Base-by-base conservation (phyloP, 106 monocot species). In the Vanilla planifolia region DNA sequence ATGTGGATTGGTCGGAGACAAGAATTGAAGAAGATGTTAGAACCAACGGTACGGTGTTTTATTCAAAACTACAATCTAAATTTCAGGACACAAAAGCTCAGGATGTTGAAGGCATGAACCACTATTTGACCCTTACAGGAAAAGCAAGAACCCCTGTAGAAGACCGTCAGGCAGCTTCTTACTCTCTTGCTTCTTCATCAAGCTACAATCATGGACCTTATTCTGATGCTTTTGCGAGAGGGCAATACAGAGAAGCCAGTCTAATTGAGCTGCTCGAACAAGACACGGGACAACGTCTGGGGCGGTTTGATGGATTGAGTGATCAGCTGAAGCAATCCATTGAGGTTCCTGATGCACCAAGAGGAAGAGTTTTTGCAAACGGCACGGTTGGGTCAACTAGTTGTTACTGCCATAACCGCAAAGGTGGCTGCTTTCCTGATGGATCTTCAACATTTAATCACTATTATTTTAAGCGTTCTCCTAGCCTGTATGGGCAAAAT, bases 281-380 rank as follows among this genome's bases (percentile, higher is more conserved):
- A n/a, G n/a, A n/a, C n/a, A n/a, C n/a, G n/a, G n/a, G n/a, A n/a
- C n/a, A n/a, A n/a, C n/a, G n/a, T n/a, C n/a, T n/a, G n/a, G n/a
- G n/a, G n/a, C n/a, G n/a, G 68, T 77, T 94, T n/a, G 94, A 89
- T 83, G 94, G 86, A 46, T 71, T 94, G 51, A 74, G 89, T 15
- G 85, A 89, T 29, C 85, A 94, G 56, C 73, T 94, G 4, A 75
- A 75, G 60, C 68, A 66, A 59, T 78, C 94, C 27, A 75, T 80
- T 43, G 79, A 89, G 62, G 63, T 80, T 61, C 28, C 35, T 24
- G 77, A 80, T 20, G 69, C 64, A 58, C 55, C 55, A 41, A 85
- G 60, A 51, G 62, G 47, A 22, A 83, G 42, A 60, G 48, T 41
- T 75, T 61, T 50, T 9, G 61, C 25, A 1, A 55, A 33, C 33